phyloP scores from a whole-genome alignment of 352 stramenopile species.

The Phytophthora capsici region DNA sequence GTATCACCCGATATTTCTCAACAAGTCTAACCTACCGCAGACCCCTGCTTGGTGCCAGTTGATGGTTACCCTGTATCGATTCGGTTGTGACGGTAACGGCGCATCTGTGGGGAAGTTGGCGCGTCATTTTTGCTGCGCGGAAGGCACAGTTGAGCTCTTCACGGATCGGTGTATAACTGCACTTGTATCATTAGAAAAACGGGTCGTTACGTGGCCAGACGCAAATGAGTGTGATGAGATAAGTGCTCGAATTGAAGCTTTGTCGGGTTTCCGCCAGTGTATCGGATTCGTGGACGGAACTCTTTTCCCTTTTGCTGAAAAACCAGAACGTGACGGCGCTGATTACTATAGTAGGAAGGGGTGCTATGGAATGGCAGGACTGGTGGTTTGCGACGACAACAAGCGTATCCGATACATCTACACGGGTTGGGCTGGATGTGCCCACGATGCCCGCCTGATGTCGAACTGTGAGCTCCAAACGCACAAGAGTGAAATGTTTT shows the following conservation, averaged over 20 bases:
- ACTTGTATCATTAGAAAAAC: neutral
- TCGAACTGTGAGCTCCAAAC: constrained; percentile 9
- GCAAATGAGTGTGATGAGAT: neutral
- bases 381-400: constrained; percentile 3
- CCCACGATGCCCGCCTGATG: constrained; percentile 4
- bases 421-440: neutral
- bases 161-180: constrained; percentile 6
- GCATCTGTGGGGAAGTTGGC: constrained; percentile 8
- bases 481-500: constrained; percentile 10
- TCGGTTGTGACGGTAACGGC: constrained; percentile 7
- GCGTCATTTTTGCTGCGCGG: constrained; percentile 8
- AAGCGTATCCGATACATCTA: constrained; percentile 7
- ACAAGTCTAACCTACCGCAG: constrained; percentile 8
- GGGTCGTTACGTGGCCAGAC: constrained; percentile 4
- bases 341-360: constrained; percentile 32
- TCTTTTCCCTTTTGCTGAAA: constrained; percentile 28
- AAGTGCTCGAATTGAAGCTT: neutral
- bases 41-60: constrained; percentile 7
- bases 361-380: constrained; percentile 3
- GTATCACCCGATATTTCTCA: constrained; percentile 2
- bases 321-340: constrained; percentile 16
- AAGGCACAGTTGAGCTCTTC: constrained; percentile 8
- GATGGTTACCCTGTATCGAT: constrained; percentile 8
- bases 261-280: constrained; percentile 14
- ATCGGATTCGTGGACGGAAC: no score